phyloP scores from a whole-genome alignment of 768 basidiomycete species.

The Hericium rajendrae region DNA sequence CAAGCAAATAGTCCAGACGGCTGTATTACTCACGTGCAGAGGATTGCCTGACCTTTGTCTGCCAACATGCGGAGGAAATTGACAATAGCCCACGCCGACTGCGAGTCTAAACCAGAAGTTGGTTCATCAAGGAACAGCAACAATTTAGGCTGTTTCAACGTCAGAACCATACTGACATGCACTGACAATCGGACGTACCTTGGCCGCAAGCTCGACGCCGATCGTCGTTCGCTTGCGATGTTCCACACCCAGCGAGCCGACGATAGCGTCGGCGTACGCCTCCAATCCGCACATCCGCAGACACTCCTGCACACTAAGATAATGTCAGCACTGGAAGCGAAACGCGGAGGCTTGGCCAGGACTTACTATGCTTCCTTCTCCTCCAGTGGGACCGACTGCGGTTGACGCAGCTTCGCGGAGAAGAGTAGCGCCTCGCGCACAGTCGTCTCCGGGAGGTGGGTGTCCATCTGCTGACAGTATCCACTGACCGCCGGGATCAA shows the following conservation, averaged over 20 bases:
- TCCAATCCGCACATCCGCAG: slow-evolving; percentile 57
- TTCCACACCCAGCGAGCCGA: slow-evolving; percentile 60
- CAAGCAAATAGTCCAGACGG: background rate
- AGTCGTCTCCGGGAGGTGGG: slow-evolving; percentile 66
- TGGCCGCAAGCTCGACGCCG: slow-evolving; percentile 80
- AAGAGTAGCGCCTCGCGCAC: slow-evolving; percentile 76
- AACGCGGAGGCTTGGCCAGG: background rate
- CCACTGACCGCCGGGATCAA: slow-evolving; percentile 32
- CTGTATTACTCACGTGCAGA: slow-evolving; percentile 60
- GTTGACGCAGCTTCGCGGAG: slow-evolving; percentile 75
- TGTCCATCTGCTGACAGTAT: slow-evolving; percentile 83
- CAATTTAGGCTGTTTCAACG: slow-evolving; percentile 46
- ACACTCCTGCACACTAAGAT: slow-evolving; percentile 39
- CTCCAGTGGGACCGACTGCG: slow-evolving; percentile 43
- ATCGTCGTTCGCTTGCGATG: slow-evolving; percentile 78
- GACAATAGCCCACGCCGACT: slow-evolving; percentile 79
- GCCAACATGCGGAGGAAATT: slow-evolving; percentile 68
- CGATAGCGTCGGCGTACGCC: slow-evolving; percentile 55
- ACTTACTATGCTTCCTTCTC: slow-evolving; percentile 77
- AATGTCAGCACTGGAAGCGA: background rate
- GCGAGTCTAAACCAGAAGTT: slow-evolving; percentile 77
- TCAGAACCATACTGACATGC: background rate
- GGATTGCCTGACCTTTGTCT: slow-evolving; percentile 74
- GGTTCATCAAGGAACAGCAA: slow-evolving; percentile 89
- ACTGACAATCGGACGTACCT: slow-evolving; percentile 21